phyloP scores from a whole-genome alignment of 2,329 filamentous ascomycete genomes.

The Colletotrichum gigasporum region DNA sequence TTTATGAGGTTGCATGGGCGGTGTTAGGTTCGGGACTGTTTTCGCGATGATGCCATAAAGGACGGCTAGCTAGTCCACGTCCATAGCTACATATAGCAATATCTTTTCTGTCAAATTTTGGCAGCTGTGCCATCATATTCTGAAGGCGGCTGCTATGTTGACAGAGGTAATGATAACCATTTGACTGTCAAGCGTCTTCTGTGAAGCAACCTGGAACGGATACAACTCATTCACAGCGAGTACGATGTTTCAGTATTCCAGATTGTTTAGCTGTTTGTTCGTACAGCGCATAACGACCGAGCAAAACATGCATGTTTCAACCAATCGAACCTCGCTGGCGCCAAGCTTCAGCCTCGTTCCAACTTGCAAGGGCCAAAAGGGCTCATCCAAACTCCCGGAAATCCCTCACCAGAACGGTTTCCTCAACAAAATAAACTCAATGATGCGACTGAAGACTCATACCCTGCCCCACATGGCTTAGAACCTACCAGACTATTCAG shows the following conservation, averaged over 20 bases:
- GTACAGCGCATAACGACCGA: not conserved
- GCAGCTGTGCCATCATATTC: not conserved
- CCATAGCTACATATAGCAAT: constrained; percentile 29
- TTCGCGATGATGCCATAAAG: constrained; percentile 30
- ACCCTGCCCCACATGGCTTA: constrained; percentile 13
- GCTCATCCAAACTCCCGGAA: constrained; percentile 22
- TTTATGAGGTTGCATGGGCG: constrained; percentile 29
- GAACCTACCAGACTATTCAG: constrained; percentile 18
- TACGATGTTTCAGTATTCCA: constrained; percentile 8
- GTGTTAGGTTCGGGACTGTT: constrained; percentile 30
- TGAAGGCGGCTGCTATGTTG: not conserved
- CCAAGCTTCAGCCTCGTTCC: constrained; percentile 17
- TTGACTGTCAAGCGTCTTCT: not conserved
- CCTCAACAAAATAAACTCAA: not conserved
- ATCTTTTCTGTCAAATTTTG: constrained; percentile 7
- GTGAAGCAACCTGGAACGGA: too few species aligned
- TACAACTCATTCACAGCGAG: not conserved
- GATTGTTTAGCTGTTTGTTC: not conserved
- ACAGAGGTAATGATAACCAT: constrained; percentile 10
- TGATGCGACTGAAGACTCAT: constrained; percentile 14
- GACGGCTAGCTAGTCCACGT: constrained; percentile 32
- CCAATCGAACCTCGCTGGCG: not conserved
- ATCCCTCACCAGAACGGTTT: constrained; percentile 6
- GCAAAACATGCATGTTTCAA: constrained; percentile 29
- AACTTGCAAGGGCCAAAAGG: not conserved